Evolutionary conservation across 257 asterid species (phyloP), one percentile per base, ranked within the genome.

Genomic region (Nicotiana knightiana): DNA sequence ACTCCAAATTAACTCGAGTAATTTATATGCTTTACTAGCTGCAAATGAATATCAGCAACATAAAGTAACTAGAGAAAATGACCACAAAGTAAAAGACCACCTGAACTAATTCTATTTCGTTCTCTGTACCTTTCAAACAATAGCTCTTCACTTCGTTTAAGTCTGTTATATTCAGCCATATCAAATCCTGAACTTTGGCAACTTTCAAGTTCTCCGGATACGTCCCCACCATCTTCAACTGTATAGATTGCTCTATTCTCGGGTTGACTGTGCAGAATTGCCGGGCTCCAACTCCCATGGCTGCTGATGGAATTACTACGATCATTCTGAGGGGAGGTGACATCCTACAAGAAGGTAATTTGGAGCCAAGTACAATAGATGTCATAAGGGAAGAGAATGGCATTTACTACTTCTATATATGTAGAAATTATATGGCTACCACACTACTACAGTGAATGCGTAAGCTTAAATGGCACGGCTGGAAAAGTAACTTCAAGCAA

Each of bases 251-350:
- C 1, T 30, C 57, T 65, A 30, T 13, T 81, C 62, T 75, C 30
- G 63, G 81, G 82, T 35, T 77, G 84, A 78, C 12, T 80, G 17
- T 13, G 77, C 59, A 82, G 76, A 57, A 80, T 37, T 65, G 87
- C 91, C 0, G 90, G 90, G 76, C 89, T 91, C 90, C 93, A 93
- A 86, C 98, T 93, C 66, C 93, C 97, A n/a, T 81, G 89, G 82
- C 97, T 91, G 90, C 97, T 90, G 76, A 79, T 48, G 53, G 97
- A 86, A 85, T 86, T 81, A 82, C 84, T 59, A 87, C 89, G 78
- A 2, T 77, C 85, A 43, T 87, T 97, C 97, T 93, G 83, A 81
- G 21, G 76, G 55, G 48, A 11, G 35, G 58, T 33, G 64, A 53
- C 2, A 5, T 28, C 64, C 80, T 75, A 51, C 64, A 28, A 75